Evolutionary conservation across 2,329 filamentous ascomycete species (phyloP), one percentile per base, ranked within the genome.

Genomic region (Stachybotrys chlorohalonatus): DNA sequence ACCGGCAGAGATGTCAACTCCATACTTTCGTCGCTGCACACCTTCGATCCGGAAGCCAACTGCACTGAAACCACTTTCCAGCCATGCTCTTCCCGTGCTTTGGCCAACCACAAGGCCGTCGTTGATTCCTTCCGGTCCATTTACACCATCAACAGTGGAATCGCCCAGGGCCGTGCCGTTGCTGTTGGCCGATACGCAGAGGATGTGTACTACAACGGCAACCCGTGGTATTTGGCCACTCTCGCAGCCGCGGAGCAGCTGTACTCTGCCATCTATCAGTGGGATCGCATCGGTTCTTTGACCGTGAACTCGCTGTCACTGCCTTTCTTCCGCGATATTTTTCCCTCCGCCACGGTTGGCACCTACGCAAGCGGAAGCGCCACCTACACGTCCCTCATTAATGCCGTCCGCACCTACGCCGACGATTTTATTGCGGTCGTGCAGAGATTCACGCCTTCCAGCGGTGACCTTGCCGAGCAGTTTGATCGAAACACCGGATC

Each of bases 211-310:
- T 85, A 85, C 65, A 81, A 81, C 54, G 87, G 87, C 1, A 90
- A 92, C 66, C 87, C 88, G 1, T 91, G 88, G 88, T 87, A 89
- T 62, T 75, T 91, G 13, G 79, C 79, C 63, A 91, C 86, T 3
- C 75, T 89, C 30, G 86, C 86, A 1, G 86, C 87, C 1, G 88
- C 87, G 3, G 88, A 92, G 69, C 84, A 87, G 63, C 77, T 93
- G 1, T 92, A 90, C 65, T 83, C 87, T 60, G 86, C 88, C 0
- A 64, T 89, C 0, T 84, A 85, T 60, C 82, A 85, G 53, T 91
- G 86, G 85, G 74, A 85, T 54, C 70, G 73, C 30, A 67, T 75
- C 32, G 82, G 81, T 0, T 82, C 75, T 1, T 75, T 93, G 60
- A 78, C 75, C 0, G 77, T 90, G 51, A 85, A 81, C 15, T 70